Evolutionary conservation across 169 alveolate species (phyloP), one percentile per base, ranked within the genome.

Genomic region (Theileria sp.): DNA sequence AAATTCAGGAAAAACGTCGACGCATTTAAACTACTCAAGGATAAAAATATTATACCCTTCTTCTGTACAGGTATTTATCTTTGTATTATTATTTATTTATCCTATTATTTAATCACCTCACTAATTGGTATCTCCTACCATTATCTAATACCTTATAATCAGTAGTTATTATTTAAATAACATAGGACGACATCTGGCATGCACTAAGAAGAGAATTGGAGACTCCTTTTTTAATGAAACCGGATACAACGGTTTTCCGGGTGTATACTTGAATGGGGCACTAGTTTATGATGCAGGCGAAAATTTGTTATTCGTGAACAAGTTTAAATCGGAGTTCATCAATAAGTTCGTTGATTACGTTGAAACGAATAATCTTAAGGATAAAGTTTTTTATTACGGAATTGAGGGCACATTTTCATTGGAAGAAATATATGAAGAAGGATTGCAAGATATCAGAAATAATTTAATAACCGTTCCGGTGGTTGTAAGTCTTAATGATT

Each of bases 191-290:
- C 10, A 21, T 60, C 44, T n/a, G 21, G 9, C 0, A n/a, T 74
- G 77, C 19, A 3, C 80, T 15, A 60, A 51, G 72, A 60, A 58
- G 4, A 3, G 65, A 36, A 1, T 74, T 5, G 80, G 80, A 13
- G 78, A 85, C 12, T 38, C 61, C 15, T 83, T 73, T 30, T 65
- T 73, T 50, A 61, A 21, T 8, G 28, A 68, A 12, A 75, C 82
- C 8, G 87, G 87, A 9, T 85, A 85, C 68, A 7, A 34, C 28
- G 91, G 91, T 58, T 75, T 3, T 28, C 75, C 75, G 1, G 81
- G 81, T 9, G 70, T 75, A 28, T 75, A 75, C 17, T 8, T 19
- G 8, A 56, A 75, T 13, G 81, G 81, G 23, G 36, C 64, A 36
- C 7, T 34, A 7, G 68, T 75, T 30, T 75, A 75, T 54, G 65